Conservation (phyloP, 805 yeast species). For the Myxozyma udenii region DNA sequence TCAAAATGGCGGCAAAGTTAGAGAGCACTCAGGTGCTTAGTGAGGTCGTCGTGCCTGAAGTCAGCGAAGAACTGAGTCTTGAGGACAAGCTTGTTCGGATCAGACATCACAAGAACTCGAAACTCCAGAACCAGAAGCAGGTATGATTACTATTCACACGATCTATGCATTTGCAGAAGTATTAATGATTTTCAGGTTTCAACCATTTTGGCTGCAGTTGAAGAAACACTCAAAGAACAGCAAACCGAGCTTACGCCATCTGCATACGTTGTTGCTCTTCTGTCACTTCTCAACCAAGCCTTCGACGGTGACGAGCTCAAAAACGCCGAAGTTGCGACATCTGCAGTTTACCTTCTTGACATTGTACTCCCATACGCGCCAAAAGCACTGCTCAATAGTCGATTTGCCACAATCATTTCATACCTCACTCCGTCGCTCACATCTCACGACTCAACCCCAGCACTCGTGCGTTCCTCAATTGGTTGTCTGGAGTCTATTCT, state of each 20-base stretch:
- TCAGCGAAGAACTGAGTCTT: slow-evolving; percentile 36
- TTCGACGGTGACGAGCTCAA: slow-evolving; percentile 49
- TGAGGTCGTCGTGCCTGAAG: neutral
- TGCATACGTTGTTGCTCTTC: slow-evolving; percentile 79
- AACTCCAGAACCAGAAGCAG: slow-evolving; percentile 80
- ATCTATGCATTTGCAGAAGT: neutral
- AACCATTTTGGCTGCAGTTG: slow-evolving; percentile 79
- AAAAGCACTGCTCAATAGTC: slow-evolving; percentile 61
- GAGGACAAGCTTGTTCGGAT: slow-evolving; percentile 64
- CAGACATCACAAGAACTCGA: slow-evolving; percentile 70
- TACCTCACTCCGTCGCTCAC: slow-evolving; percentile 74
- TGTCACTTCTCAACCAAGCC: slow-evolving; percentile 77
- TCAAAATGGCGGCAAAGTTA: too few species aligned
- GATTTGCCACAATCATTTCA: slow-evolving; percentile 72
- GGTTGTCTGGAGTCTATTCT: slow-evolving; percentile 81
- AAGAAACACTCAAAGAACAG: slow-evolving; percentile 75
- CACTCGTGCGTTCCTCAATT: slow-evolving; percentile 74
- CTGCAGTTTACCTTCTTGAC: slow-evolving; percentile 67
- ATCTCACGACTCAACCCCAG: slow-evolving; percentile 66
- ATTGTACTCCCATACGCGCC: slow-evolving; percentile 68
- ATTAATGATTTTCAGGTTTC: slow-evolving; percentile 36
- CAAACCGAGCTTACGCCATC: slow-evolving; percentile 60
- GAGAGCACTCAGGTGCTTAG: neutral
- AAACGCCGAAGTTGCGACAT: slow-evolving; percentile 64
- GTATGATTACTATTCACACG: too few species aligned